Conservation (phyloP, 805 yeast genomes). For the Yarrowia bubula region DNA sequence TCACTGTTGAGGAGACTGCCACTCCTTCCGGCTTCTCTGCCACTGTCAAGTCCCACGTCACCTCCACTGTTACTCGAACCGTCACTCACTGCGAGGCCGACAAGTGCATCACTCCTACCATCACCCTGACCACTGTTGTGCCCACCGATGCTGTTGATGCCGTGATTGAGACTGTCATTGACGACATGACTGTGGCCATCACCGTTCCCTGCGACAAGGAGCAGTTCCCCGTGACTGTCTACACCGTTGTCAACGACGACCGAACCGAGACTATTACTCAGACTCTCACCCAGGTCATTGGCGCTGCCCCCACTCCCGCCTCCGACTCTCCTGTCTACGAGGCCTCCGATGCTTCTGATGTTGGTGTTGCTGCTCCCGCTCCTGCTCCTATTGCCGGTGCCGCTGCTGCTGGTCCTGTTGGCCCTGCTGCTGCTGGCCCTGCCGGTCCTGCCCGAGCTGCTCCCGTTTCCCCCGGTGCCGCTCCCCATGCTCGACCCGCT, state of each 20-base stretch:
- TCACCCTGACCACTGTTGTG: constrained; percentile 67
- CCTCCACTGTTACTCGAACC: constrained; percentile 88
- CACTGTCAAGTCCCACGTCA: constrained; percentile 50
- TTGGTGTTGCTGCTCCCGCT: background rate
- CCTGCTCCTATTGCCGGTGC: background rate
- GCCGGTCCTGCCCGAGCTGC: background rate
- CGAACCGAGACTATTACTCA: background rate
- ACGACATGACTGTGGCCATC: constrained; percentile 51
- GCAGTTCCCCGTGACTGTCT: background rate
- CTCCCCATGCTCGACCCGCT: background rate
- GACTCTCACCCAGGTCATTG: background rate
- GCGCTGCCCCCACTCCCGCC: background rate
- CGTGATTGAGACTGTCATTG: constrained; percentile 73
- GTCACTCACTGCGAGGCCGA: constrained; percentile 58
- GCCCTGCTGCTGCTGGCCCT: background rate
- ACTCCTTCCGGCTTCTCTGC: background rate
- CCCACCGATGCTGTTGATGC: background rate
- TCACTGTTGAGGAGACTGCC: background rate
- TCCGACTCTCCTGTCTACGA: background rate
- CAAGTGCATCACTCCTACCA: constrained; percentile 73
- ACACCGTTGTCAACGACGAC: background rate
- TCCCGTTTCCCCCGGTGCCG: too few relatives aligned
- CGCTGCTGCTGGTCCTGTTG: background rate
- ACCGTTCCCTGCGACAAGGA: constrained; percentile 65
- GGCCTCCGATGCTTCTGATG: background rate